Base-by-base conservation (phyloP, 257 asterid genomes). In the Solanum boliviense region DNA sequence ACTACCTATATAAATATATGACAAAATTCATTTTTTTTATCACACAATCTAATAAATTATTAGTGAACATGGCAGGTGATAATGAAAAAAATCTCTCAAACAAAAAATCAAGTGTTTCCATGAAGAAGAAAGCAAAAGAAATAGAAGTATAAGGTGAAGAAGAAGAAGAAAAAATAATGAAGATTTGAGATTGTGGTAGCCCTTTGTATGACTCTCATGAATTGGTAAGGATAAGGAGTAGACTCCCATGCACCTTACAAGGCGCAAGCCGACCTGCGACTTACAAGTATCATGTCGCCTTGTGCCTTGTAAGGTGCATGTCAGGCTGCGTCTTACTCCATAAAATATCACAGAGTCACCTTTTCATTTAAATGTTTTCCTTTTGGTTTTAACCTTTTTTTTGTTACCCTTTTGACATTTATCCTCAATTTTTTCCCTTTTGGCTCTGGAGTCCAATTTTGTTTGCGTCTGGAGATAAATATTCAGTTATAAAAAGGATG, bases 141-240 rank as follows among this genome's bases (percentile, higher is more conserved):
- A 82, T 32, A 23, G 87, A 67, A 87, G 84, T 72, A 39, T 88
- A 79, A 2, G 60, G 29, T 23, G 15, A 79, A 21, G 89, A 81
- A 3, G 34, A 87, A 10, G 67, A 87, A 44, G 52, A 44, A 44
- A 10, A 9, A 10, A 41, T 1, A 16, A 2, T 83, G 5, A 91
- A 75, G 16, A 70, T 92, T 38, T 94, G 98, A 95, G 97, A 92
- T 87, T 94, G 97, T 89, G 97, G 93, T 31, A 94, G 98, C 88
- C 95, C 95, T 44, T 86, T 95, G 5, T 95, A 95, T 71, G 98
- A 94, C 91, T 91, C 98, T 1, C 89, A 91, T 52, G 97, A 95
- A 71, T 68, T 94, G 32, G 94, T 88, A 56, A 56, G 65, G 25
- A 18, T 56, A 56, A 56, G 4, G 25, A 3, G 25, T 9, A 56